Evolutionary conservation across 2,329 filamentous ascomycete genomes (phyloP).

Genomic region (Macrophomina tecta): DNA sequence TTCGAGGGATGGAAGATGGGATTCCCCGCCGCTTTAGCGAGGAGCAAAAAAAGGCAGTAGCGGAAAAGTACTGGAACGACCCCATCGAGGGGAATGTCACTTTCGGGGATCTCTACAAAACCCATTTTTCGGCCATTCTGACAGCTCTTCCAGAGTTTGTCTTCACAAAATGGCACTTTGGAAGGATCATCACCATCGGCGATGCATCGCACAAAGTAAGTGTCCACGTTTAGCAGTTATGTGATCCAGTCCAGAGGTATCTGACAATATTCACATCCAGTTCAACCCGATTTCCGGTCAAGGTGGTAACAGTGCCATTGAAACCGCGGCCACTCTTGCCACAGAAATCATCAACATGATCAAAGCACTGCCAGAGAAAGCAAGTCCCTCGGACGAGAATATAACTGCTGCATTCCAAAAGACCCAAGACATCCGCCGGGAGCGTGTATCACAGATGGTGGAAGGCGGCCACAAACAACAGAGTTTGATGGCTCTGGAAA

Average conservation of each 20-base stretch:
- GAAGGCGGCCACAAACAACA: not conserved
- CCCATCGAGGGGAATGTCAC: slow-evolving; percentile 37
- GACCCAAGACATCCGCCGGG: not conserved
- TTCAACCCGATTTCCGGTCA: slow-evolving; percentile 33
- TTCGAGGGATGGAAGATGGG: slow-evolving; percentile 31
- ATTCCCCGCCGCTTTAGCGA: slow-evolving; percentile 39
- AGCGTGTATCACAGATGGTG: not conserved
- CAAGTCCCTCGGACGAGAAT: not conserved
- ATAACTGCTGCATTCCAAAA: slow-evolving; percentile 1
- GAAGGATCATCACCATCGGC: slow-evolving; percentile 48
- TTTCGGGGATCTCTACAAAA: slow-evolving; percentile 46
- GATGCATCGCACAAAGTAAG: slow-evolving; percentile 51
- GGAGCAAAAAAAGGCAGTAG: slow-evolving; percentile 39
- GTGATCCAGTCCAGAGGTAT: too few relatives aligned
- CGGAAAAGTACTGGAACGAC: slow-evolving; percentile 35
- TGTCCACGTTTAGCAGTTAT: too few relatives aligned
- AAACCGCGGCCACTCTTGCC: slow-evolving; percentile 33
- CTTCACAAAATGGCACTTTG: slow-evolving; percentile 47
- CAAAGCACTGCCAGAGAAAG: not conserved
- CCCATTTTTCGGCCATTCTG: slow-evolving; percentile 32
- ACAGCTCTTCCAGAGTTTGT: slow-evolving; percentile 46
- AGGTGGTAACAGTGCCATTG: slow-evolving; percentile 35
- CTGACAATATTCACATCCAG: not conserved
- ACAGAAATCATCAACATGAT: not conserved
- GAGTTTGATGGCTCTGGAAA: slow-evolving; percentile 7